Evolutionary conservation across 371 early-diverging fungal species (phyloP).

Genomic region (Rhizopus arrhizus): DNA sequence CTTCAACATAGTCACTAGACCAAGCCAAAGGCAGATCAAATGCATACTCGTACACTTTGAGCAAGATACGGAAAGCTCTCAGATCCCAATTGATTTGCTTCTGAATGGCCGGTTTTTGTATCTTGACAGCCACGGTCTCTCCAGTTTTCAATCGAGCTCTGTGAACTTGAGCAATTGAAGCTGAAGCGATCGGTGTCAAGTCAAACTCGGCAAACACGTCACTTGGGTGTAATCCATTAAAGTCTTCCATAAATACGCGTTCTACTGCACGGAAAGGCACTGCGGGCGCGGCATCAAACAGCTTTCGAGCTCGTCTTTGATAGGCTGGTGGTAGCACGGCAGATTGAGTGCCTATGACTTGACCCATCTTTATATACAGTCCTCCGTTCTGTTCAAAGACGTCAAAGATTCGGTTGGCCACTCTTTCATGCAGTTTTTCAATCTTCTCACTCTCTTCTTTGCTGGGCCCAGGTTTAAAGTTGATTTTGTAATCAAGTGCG

Average conservation of each 20-base stretch:
- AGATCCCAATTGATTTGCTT: constrained; percentile 87
- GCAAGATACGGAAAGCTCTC: constrained; percentile 63
- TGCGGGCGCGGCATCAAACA: constrained; percentile 86
- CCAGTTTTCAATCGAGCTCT: constrained; percentile 76
- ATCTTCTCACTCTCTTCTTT: constrained; percentile 37
- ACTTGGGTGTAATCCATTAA: constrained; percentile 56
- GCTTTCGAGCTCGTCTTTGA: constrained; percentile 62
- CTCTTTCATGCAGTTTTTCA: constrained; percentile 67
- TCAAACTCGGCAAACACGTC: constrained; percentile 78
- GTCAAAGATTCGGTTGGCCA: constrained; percentile 73
- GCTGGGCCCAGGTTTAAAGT: constrained; percentile 63
- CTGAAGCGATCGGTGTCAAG: constrained; percentile 77
- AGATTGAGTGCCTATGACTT: constrained; percentile 83
- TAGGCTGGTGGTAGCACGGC: constrained; percentile 80
- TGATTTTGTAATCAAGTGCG: constrained; percentile 76
- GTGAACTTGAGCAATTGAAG: constrained; percentile 95
- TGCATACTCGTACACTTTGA: constrained; percentile 65
- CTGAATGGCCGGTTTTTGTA: constrained; percentile 88
- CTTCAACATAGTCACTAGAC: constrained; percentile 76
- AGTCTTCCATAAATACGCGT: constrained; percentile 71
- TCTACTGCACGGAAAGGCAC: constrained; percentile 69
- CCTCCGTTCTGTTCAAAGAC: constrained; percentile 86
- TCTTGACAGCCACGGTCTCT: constrained; percentile 85
- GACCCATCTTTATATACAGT: constrained; percentile 89
- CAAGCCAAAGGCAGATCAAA: constrained; percentile 88